These are phyloP conservation scores for Arthrobotrys entomopaga DNA, from an alignment of 2,329 filamentous ascomycete genomes.

Conservation along the genomic window DNA sequence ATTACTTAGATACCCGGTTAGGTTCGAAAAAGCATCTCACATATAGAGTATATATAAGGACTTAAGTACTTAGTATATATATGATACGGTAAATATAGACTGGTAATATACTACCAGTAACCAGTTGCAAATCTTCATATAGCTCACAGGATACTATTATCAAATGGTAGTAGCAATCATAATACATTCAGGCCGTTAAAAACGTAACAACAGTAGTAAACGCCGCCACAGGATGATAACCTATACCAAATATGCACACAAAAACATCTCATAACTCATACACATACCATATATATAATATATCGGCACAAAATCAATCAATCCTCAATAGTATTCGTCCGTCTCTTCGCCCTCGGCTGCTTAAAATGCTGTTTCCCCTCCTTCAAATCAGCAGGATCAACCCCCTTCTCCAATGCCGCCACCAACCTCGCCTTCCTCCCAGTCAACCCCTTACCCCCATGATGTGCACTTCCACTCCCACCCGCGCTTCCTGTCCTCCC, in stretches of 20 bases:
- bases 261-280: conserved; percentile 16
- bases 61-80: too few relatives aligned
- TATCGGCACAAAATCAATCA: too few relatives aligned
- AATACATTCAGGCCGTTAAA: neutral
- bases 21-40: too few relatives aligned
- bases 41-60: too few relatives aligned
- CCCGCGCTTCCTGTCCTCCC: conserved; percentile 72
- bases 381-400: conserved; percentile 81
- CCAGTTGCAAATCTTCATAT: neutral
- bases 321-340: conserved; percentile 60
- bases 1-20: neutral
- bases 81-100: neutral
- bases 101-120: neutral
- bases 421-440: conserved; percentile 85
- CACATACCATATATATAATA: conserved; percentile 1
- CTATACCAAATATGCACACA: conserved; percentile 5
- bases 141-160: neutral
- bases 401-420: conserved; percentile 81
- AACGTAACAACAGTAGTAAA: neutral
- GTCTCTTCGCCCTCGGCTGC: conserved; percentile 73
- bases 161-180: neutral
- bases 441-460: conserved; percentile 72
- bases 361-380: conserved; percentile 94
- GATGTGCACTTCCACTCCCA: neutral
- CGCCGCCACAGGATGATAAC: conserved; percentile 28